Conservation (phyloP, 1,284 basidiomycete species). For the Violaceomyces palustris region DNA sequence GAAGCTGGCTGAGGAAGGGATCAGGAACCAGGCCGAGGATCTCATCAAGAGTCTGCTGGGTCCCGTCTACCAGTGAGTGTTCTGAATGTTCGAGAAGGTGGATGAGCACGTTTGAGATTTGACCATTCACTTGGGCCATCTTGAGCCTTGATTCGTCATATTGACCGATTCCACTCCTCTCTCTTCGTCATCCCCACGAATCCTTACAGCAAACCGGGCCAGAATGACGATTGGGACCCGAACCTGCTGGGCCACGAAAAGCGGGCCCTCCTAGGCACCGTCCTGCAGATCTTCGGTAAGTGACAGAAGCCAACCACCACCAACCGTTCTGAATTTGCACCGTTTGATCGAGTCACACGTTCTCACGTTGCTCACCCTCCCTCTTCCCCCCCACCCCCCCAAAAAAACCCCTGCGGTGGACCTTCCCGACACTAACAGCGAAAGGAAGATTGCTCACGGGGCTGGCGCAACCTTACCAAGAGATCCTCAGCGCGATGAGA, state of each 20-base stretch:
- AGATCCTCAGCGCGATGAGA: conserved; percentile 20
- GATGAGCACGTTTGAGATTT: background rate
- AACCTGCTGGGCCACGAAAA: conserved; percentile 22
- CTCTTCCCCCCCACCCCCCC: too few species aligned
- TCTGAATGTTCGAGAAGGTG: background rate
- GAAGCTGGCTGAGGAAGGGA: conserved; percentile 43
- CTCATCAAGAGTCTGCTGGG: conserved; percentile 43
- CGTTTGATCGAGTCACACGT: too few species aligned
- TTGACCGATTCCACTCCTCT: background rate
- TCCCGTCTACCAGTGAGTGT: conserved; percentile 37
- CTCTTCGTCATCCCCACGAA: background rate
- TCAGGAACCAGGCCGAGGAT: conserved; percentile 46
- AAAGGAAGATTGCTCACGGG: conserved; percentile 21
- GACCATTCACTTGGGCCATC: background rate
- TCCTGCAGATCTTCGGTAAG: conserved; percentile 20
- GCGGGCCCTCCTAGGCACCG: conserved; percentile 20
- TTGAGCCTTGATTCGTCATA: background rate
- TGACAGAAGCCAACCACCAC: background rate
- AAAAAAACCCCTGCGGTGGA: background rate
- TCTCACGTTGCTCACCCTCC: too few species aligned
- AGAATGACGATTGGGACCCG: conserved; percentile 17
- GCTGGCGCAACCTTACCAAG: conserved; percentile 27
- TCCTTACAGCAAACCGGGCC: conserved; percentile 10
- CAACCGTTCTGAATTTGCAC: background rate
- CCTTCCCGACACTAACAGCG: conserved; percentile 1